phyloP scores from a whole-genome alignment of 345 rosid genomes.

The Aquilaria malaccensis region DNA sequence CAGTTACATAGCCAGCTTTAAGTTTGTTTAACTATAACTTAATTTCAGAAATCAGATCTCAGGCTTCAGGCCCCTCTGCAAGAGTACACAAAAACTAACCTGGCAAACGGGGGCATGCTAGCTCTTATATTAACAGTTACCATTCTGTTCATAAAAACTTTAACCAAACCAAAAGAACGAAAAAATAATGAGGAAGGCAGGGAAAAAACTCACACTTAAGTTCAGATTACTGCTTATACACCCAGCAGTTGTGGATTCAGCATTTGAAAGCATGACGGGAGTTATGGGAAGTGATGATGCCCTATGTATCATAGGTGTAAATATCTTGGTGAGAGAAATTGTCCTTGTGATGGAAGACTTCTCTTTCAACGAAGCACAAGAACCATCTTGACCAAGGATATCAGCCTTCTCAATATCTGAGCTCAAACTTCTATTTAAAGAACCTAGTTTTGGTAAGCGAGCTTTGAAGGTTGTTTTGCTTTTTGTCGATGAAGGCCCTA shows the following conservation, averaged over 20 bases:
- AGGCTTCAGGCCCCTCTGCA: neutral
- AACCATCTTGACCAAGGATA: constrained; percentile 26
- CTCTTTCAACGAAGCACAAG: constrained; percentile 34
- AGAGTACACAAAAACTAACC: constrained; percentile 2
- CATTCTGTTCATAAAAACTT: neutral
- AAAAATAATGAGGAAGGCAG: neutral
- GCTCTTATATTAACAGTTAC: neutral
- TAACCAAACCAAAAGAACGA: neutral
- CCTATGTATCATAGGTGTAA: constrained; percentile 75
- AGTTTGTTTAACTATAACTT: neutral
- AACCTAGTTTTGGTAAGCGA: constrained; percentile 52
- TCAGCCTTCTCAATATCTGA: constrained; percentile 54
- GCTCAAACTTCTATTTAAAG: constrained; percentile 41
- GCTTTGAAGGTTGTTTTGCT: constrained; percentile 61
- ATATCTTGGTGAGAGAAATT: constrained; percentile 67
- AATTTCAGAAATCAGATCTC: neutral
- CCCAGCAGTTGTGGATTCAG: constrained; percentile 41
- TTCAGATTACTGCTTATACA: constrained; percentile 29
- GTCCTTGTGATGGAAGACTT: constrained; percentile 73
- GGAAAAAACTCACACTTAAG: constrained; percentile 48
- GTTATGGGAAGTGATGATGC: constrained; percentile 80
- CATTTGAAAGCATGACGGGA: constrained; percentile 29
- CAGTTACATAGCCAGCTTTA: neutral
- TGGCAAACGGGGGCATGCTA: constrained; percentile 3
- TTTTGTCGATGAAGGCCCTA: constrained; percentile 33